A percentile compares a stretch with the other conserved stretches of the same genome.
Conservation (phyloP, 176 grass and related monocot species). For the Zea luxurians region DNA sequence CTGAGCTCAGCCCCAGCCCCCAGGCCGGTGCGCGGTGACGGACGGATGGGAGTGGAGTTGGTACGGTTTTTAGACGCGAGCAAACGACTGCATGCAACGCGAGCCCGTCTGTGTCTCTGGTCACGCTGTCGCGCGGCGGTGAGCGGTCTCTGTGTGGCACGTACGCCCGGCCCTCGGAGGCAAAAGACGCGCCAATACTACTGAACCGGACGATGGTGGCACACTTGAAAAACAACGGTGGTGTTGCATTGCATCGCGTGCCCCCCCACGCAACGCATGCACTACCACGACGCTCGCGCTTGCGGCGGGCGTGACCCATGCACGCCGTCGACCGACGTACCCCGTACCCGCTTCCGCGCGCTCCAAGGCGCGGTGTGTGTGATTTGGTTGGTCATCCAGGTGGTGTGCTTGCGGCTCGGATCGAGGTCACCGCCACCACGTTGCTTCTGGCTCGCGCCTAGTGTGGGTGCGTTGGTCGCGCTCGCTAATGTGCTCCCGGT, state of each 20-base stretch:
- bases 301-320: neutral
- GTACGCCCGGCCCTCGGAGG: neutral
- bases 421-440: neutral
- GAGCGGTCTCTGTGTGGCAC: neutral
- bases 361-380: neutral
- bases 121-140: neutral
- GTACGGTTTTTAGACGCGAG: neutral
- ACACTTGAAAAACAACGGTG: neutral
- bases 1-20: neutral
- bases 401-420: neutral
- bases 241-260: neutral
- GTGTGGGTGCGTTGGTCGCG: constrained; percentile 26
- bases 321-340: neutral
- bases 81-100: neutral
- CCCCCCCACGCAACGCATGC: too few species aligned
- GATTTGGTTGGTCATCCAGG: neutral
- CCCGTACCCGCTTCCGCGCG: neutral
- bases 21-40: neutral
- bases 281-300: neutral
- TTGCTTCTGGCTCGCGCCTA: neutral
- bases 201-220: neutral
- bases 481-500: constrained; percentile 31
- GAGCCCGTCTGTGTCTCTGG: neutral
- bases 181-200: neutral
- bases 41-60: neutral